Conservation (phyloP, 106 monocot species). For the Allium cepa region DNA sequence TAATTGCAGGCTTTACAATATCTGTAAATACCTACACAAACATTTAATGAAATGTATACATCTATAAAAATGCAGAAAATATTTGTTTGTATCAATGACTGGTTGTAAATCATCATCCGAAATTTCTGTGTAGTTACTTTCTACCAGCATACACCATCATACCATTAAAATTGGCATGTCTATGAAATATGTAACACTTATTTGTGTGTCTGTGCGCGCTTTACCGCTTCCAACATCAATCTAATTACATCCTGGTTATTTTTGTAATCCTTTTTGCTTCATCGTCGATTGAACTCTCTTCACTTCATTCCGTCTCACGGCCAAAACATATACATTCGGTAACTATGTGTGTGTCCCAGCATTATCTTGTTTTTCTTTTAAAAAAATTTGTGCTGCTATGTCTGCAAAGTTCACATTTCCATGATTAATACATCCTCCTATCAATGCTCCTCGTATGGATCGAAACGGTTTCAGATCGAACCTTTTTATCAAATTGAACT, state of each 20-base stretch:
- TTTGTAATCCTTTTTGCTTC: constrained; percentile 61
- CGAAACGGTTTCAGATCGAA: constrained; percentile 20
- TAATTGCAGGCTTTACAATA: too few species aligned
- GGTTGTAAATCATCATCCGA: too few species aligned
- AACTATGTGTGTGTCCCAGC: constrained; percentile 49
- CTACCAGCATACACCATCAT: too few species aligned
- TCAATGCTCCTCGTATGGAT: constrained; percentile 53
- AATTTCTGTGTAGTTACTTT: too few species aligned
- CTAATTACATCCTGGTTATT: constrained; percentile 82
- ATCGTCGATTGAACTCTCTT: constrained; percentile 47
- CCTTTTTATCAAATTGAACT: constrained; percentile 27
- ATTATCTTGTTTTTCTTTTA: constrained; percentile 40
- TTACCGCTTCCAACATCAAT: too few species aligned
- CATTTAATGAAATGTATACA: too few species aligned
- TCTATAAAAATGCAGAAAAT: too few species aligned
- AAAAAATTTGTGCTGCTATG: constrained; percentile 40
- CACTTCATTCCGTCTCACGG: constrained; percentile 46
- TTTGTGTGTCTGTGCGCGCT: too few species aligned
- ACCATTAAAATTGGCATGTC: too few species aligned
- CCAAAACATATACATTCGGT: constrained; percentile 68
- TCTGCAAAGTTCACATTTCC: constrained; percentile 40
- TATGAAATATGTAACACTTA: too few species aligned
- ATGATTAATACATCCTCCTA: constrained; percentile 59
- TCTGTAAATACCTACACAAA: too few species aligned
- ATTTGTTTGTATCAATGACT: too few species aligned